phyloP scores from a whole-genome alignment of 225 moss, liverwort and hornwort species.

The Marchantia polymorpha region DNA sequence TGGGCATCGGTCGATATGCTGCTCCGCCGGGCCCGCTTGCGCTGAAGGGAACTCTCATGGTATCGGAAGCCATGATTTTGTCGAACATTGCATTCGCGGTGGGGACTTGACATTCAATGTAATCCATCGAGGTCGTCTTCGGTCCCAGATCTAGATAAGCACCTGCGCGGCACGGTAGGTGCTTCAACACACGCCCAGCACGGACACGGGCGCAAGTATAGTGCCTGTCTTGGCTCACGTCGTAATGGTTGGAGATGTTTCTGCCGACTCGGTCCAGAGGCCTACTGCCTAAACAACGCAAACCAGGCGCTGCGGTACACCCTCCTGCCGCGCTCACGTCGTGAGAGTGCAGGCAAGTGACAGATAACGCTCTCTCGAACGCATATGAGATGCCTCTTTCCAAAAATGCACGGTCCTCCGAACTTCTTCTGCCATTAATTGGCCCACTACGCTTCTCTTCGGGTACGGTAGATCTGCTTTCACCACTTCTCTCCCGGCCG shows the following conservation, averaged over 20 bases:
- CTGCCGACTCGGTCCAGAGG: background rate
- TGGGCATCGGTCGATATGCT: constrained; percentile 30
- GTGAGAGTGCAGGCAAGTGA: background rate
- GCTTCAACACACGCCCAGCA: background rate
- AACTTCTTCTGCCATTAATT: constrained; percentile 25
- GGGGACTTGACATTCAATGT: constrained; percentile 34
- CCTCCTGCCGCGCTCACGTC: background rate
- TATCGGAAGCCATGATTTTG: constrained; percentile 36
- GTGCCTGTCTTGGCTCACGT: background rate
- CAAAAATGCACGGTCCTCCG: constrained; percentile 15
- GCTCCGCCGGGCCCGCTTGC: constrained; percentile 28
- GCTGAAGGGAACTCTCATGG: constrained; percentile 33
- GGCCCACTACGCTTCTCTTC: background rate
- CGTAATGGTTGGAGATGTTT: background rate
- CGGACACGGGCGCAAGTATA: background rate
- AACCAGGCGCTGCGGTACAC: background rate
- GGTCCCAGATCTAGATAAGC: constrained; percentile 20
- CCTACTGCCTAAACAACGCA: constrained; percentile 13
- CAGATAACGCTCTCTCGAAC: constrained; percentile 8
- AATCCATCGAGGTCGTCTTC: constrained; percentile 34
- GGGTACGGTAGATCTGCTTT: background rate
- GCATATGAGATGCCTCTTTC: constrained; percentile 16
- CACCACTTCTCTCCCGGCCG: too few relatives aligned
- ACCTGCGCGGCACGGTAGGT: background rate
- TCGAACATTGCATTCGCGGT: constrained; percentile 39